Evolutionary conservation across 148 eudicot genomes (phyloP).

Genomic region (Rhododendron williamsianum): DNA sequence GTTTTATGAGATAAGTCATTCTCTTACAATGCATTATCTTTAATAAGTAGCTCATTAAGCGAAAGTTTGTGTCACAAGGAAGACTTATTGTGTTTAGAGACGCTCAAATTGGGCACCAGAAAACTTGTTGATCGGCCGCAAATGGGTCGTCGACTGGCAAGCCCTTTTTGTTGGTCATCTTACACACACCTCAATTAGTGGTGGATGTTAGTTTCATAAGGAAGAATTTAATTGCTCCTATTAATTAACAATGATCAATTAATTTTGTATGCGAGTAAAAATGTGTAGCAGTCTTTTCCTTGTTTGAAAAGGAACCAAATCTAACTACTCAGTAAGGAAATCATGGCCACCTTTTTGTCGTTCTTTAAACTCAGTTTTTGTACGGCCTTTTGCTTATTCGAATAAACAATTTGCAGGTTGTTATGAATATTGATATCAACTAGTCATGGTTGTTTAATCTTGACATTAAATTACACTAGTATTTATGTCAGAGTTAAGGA

Average conservation of each 20-base stretch:
- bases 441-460: not conserved
- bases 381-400: not conserved
- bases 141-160: not conserved
- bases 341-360: not conserved
- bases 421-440: not conserved
- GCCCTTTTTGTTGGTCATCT: not conserved
- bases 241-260: not conserved
- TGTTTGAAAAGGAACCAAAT: slow-evolving; percentile 3
- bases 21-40: no score
- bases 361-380: not conserved
- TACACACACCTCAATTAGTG: not conserved
- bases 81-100: no score
- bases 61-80: no score
- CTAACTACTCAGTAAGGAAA: slow-evolving; percentile 8
- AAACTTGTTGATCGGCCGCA: not conserved
- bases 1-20: no score
- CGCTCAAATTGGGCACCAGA: not conserved
- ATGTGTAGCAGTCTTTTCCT: not conserved
- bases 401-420: not conserved
- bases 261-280: not conserved
- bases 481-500: not conserved
- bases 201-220: not conserved
- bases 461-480: not conserved
- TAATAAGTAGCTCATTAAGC: no score
- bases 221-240: not conserved